Base-by-base conservation (phyloP, 2,329 filamentous ascomycete species). In the Trichoderma koningiopsis region DNA sequence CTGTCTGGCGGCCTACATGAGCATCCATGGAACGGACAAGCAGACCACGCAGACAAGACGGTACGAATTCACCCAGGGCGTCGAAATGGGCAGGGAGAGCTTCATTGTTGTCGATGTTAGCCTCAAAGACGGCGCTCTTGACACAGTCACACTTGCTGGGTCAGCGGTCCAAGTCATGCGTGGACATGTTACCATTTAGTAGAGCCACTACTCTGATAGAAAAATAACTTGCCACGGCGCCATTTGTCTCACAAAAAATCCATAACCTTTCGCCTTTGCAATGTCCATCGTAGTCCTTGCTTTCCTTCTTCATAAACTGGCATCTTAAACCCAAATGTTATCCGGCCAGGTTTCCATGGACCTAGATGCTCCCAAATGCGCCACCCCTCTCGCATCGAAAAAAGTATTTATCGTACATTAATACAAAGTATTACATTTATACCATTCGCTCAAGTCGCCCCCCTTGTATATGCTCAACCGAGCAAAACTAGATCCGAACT, bases 41-140 rank as follows among this genome's bases (percentile, higher is more conserved):
- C 73, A 72, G 55, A 75, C 71, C n/a, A 76, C 74, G 27, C 77
- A 76, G 29, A 77, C 73, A 68, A 72, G 57, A 56, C 80, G 77
- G 66, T 89, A 86, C 72, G 80, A 83, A 69, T 79, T 91, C 71
- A 86, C 86, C 70, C 89, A 92, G 79, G 90, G 89, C 0, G 87
- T 91, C 11, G 89, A 92, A 79, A 91, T 91, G 86, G 89, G 88
- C 6, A 79, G 88, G 72, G 80, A 79, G 76, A 88, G 86, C 73
- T 79, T 83, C 60, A 87, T 88, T 59, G 74, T 77, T 49, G 82
- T 87, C 43, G 81, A 85, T 68, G 80, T 85, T n/a, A 72, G 70
- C 43, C 64, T 77, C 47, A 77, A 77, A 58, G 76, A 75, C 68
- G 72, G 74, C 27, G 71, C 74, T 49, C 75, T 81, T 52, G 72